A percentile compares a stretch with the other conserved stretches of the same genome.
phyloP scores from a whole-genome alignment of 1,139 yeast genomes.

The Hanseniaspora gamundiae region DNA sequence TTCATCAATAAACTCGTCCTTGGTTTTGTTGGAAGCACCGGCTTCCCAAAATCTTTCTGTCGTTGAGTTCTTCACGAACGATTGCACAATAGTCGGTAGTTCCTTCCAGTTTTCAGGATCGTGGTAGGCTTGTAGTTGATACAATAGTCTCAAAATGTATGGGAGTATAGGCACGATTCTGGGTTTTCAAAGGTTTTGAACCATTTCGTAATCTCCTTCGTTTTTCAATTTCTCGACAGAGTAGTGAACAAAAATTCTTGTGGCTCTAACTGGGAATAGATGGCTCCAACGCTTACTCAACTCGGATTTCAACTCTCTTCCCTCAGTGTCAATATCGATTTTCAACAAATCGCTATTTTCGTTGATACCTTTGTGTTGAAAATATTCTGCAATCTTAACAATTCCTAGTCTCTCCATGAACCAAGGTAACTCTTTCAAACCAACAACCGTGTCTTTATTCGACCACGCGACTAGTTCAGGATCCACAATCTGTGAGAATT shows the following conservation, averaged over 20 bases:
- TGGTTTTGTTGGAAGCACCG: constrained; percentile 88
- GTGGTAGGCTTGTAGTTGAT: constrained; percentile 89
- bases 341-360: constrained; percentile 63
- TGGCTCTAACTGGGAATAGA: constrained; percentile 88
- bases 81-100: constrained; percentile 78
- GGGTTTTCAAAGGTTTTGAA: constrained; percentile 81
- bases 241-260: constrained; percentile 87
- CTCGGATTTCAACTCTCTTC: constrained; percentile 58
- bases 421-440: constrained; percentile 84
- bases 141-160: constrained; percentile 71
- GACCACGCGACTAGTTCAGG: constrained; percentile 92
- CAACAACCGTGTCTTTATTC: constrained; percentile 81
- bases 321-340: constrained; percentile 87
- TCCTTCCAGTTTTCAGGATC: constrained; percentile 86
- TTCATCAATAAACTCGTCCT: constrained; percentile 90
- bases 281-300: constrained; percentile 89
- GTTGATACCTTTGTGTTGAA: constrained; percentile 68
- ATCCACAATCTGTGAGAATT: constrained; percentile 80
- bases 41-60: constrained; percentile 97
- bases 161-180: constrained; percentile 87
- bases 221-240: constrained; percentile 84
- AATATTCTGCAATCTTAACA: constrained; percentile 84
- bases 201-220: constrained; percentile 58
- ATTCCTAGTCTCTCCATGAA: constrained; percentile 96
- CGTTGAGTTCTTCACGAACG: constrained; percentile 79